Evolutionary conservation across 1,284 basidiomycete genomes (phyloP), one percentile per base, ranked within the genome.

Genomic region (Ganoderma sp.): DNA sequence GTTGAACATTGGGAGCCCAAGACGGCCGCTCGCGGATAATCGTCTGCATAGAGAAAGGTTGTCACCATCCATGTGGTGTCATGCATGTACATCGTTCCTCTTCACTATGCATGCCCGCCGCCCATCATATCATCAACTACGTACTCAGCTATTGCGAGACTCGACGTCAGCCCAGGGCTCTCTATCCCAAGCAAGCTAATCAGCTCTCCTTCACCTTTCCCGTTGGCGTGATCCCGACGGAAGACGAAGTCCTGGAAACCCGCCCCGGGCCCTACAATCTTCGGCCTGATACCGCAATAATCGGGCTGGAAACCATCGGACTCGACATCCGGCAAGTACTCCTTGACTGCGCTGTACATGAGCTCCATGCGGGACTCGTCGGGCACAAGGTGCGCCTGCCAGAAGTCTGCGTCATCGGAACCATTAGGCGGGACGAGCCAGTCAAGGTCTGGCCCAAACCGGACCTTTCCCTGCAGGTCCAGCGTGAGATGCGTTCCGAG

Each of bases 361-460:
- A 88, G 81, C 41, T 81, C 78, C 48, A 93, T 75, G 62, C 86
- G 84, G 22, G 87, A 85, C n/a, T 89, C 89, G 61, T 90, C 87
- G 1, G 94, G 90, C 17, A 87, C 80, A 37, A 97, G 82, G 76
- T 91, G 84, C 50, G 81, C 81, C 54, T 82, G 83, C 96, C 96
- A 97, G 77, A 93, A 96, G 72, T 95, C 92, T 4, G 67, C 42
- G 34, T 70, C 58, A n/a, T 71, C 67, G 57, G 87, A 84, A 22
- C 86, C 80, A 8, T 77, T 75, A 1, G 84, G 83, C 0, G 88
- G 86, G 6, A 86, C 85, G 75, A 98, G 84, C 90, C 94, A 96
- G 77, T 98, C 92, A 9, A 97, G 85, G 76, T 99, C 96, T 3
- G 97, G 98, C 0, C 97, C 97, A 78, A 99, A 99, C 32, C 90